These are phyloP conservation scores for Tricladium varicosporioides DNA, from an alignment of 2,329 filamentous ascomycete genomes.

Conservation along the genomic window DNA sequence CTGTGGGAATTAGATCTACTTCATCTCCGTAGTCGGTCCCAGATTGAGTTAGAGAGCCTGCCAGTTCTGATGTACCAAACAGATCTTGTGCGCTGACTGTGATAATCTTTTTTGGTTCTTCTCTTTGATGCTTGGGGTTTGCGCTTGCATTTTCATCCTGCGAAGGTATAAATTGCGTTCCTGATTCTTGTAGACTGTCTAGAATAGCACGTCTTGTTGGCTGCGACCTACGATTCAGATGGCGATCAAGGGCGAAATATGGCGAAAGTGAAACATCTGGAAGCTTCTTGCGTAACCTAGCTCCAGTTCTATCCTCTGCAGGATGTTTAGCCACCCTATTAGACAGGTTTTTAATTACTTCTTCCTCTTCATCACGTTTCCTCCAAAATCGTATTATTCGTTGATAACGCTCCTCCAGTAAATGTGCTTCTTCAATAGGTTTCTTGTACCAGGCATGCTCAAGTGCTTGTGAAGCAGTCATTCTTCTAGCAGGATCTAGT, in stretches of 20 bases:
- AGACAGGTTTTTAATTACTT: slow-evolving; percentile 27
- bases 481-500: slow-evolving; percentile 32
- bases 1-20: too few relatives aligned
- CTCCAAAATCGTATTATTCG: slow-evolving; percentile 29
- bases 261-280: slow-evolving; percentile 27
- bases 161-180: slow-evolving; percentile 18
- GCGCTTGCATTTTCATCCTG: neutral
- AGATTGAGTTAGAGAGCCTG: neutral
- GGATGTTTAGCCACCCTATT: neutral
- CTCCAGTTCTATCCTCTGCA: neutral
- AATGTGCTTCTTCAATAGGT: slow-evolving; percentile 21
- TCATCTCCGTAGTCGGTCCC: neutral
- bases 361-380: slow-evolving; percentile 17
- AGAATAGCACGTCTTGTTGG: slow-evolving; percentile 24
- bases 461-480: slow-evolving; percentile 35
- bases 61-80: neutral
- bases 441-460: slow-evolving; percentile 39
- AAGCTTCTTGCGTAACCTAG: slow-evolving; percentile 18
- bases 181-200: slow-evolving; percentile 21
- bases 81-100: neutral
- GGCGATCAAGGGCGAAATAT: slow-evolving; percentile 31
- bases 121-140: too few relatives aligned
- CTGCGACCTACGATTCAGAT: slow-evolving; percentile 17
- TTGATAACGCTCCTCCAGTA: slow-evolving; percentile 25
- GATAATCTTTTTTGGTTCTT: neutral